Evolutionary conservation across 345 rosid genomes (phyloP).

Genomic region (Litchi chinensis): DNA sequence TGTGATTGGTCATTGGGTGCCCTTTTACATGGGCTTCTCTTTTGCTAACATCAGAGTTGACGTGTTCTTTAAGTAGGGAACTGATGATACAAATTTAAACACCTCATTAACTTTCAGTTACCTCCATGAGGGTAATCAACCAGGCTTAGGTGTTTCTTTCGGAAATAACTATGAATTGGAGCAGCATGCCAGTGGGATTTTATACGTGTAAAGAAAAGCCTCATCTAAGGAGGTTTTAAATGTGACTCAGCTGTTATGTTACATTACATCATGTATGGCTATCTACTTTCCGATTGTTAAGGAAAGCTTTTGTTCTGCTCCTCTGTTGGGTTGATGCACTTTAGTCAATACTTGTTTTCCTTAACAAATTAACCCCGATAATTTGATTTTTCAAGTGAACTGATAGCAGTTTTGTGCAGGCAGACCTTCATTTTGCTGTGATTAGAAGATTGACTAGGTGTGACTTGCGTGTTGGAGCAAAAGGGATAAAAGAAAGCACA

Average conservation of each 20-base stretch:
- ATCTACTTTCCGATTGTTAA: not conserved
- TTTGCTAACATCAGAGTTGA: not conserved
- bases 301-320: not conserved
- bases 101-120: not conserved
- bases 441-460: not conserved
- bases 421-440: not conserved
- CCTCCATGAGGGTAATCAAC: not conserved
- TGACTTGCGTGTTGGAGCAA: not conserved
- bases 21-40: not conserved
- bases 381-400: not conserved
- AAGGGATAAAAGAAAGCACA: not conserved
- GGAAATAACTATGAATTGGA: not conserved
- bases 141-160: not conserved
- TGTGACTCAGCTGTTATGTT: not conserved
- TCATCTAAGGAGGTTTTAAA: not conserved
- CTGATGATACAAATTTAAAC: not conserved
- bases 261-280: not conserved
- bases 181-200: not conserved
- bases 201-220: not conserved
- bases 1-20: not conserved
- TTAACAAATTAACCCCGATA: not conserved
- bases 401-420: conserved; percentile 13
- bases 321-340: not conserved
- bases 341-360: no score
- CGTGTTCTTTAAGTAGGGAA: not conserved